Evolutionary conservation across 2,329 filamentous ascomycete genomes (phyloP).

Genomic region (Graphilbum fragrans): DNA sequence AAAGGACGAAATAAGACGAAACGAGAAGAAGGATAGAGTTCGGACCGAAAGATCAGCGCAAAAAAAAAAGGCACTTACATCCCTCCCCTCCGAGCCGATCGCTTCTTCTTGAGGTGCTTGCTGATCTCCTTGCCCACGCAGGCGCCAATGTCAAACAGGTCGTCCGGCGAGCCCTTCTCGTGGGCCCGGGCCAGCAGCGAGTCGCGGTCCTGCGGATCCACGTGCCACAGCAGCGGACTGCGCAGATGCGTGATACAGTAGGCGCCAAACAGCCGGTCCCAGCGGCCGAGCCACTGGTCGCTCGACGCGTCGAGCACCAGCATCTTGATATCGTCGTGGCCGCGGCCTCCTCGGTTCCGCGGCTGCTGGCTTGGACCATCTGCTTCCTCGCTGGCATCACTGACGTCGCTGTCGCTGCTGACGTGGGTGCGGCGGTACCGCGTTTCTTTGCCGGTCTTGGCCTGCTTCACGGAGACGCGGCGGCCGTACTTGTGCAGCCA

Average conservation of each 20-base stretch:
- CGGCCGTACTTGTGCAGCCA: slow-evolving; percentile 58
- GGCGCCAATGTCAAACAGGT: slow-evolving; percentile 57
- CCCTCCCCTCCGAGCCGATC: slow-evolving; percentile 7
- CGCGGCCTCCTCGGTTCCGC: too few species aligned
- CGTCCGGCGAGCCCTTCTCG: slow-evolving; percentile 42
- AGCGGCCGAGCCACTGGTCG: slow-evolving; percentile 54
- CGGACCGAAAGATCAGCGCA: neutral
- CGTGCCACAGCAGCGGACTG: slow-evolving; percentile 75
- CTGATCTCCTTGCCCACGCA: slow-evolving; percentile 71
- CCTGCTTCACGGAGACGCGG: slow-evolving; percentile 44
- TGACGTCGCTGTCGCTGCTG: too few species aligned
- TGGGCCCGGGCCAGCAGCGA: slow-evolving; percentile 59
- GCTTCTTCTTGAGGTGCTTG: slow-evolving; percentile 65
- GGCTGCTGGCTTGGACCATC: too few species aligned
- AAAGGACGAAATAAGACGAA: neutral
- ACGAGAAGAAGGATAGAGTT: neutral
- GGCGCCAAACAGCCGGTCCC: slow-evolving; percentile 56
- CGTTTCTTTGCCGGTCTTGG: slow-evolving; percentile 23
- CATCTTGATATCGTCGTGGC: slow-evolving; percentile 21
- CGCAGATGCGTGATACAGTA: slow-evolving; percentile 61
- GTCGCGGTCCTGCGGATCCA: slow-evolving; percentile 65
- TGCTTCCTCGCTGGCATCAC: too few species aligned
- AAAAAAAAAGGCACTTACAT: slow-evolving; percentile 17
- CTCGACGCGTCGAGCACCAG: slow-evolving; percentile 56
- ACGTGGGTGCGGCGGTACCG: neutral